phyloP scores from a whole-genome alignment of 2,329 filamentous ascomycete species.

The Nigrograna mackinnonii region DNA sequence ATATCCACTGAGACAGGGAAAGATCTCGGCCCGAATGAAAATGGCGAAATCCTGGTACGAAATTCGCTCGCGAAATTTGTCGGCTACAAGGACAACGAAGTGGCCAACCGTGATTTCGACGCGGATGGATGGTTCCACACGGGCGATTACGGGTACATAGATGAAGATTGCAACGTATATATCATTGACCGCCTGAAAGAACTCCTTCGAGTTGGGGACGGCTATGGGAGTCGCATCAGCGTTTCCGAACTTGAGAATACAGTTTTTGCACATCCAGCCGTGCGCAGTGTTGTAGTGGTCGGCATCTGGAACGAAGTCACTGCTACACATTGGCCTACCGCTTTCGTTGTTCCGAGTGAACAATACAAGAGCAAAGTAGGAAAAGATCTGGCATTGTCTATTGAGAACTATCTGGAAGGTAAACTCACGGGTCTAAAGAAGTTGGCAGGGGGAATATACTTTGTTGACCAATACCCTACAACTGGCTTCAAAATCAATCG shows the following conservation, averaged over 20 bases:
- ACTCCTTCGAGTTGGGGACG: slow-evolving; percentile 18
- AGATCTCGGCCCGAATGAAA: too few relatives aligned
- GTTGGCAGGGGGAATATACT: too few relatives aligned
- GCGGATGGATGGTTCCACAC: slow-evolving; percentile 24
- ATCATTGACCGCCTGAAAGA: slow-evolving; percentile 24
- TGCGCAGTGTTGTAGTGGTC: slow-evolving; percentile 21
- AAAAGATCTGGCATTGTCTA: too few relatives aligned
- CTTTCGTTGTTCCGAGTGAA: slow-evolving; percentile 1
- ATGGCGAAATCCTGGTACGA: background rate
- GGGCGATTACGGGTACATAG: slow-evolving; percentile 23
- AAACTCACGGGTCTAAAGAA: too few relatives aligned
- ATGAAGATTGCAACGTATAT: slow-evolving; percentile 22
- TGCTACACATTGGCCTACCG: slow-evolving; percentile 1
- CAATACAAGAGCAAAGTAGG: too few relatives aligned
- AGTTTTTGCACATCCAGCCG: slow-evolving; percentile 23
- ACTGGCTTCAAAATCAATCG: too few relatives aligned
- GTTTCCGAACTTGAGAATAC: slow-evolving; percentile 20
- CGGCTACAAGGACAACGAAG: slow-evolving; percentile 24
- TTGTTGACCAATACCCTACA: too few relatives aligned
- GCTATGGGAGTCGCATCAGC: slow-evolving; percentile 15
- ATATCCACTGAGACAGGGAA: too few relatives aligned
- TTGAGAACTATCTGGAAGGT: too few relatives aligned
- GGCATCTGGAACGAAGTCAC: slow-evolving; percentile 12
- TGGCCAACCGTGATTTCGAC: slow-evolving; percentile 35
- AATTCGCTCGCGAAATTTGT: too few relatives aligned